A percentile compares a stretch with the other conserved stretches of the same genome.
Conservation (phyloP, 768 basidiomycete genomes). For the Boletus fagicola region DNA sequence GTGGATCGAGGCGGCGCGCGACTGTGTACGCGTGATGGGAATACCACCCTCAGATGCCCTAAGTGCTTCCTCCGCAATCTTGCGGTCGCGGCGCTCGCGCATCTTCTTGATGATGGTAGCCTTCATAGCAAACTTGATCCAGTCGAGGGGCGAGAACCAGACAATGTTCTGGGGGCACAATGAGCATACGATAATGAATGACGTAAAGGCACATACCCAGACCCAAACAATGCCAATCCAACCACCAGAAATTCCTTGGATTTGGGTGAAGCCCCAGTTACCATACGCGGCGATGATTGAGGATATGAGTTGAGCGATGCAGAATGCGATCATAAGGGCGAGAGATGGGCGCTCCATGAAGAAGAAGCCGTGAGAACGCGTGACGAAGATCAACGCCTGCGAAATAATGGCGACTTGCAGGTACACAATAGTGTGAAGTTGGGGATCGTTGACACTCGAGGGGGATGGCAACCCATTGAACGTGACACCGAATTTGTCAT, state of each 20-base stretch:
- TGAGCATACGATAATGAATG: slow-evolving; percentile 9
- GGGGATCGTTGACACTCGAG: slow-evolving; percentile 50
- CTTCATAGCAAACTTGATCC: slow-evolving; percentile 97
- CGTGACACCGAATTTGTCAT: slow-evolving; percentile 74
- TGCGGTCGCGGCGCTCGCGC: slow-evolving; percentile 58
- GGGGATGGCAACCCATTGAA: slow-evolving; percentile 39
- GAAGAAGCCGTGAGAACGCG: slow-evolving; percentile 93
- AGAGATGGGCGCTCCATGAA: slow-evolving; percentile 93
- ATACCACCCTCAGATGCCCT: slow-evolving; percentile 42
- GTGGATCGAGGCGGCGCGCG: slow-evolving; percentile 85
- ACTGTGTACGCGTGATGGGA: slow-evolving; percentile 82
- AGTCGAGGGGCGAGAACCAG: slow-evolving; percentile 95
- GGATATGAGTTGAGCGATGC: slow-evolving; percentile 88
- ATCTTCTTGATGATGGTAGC: slow-evolving; percentile 84
- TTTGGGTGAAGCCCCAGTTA: slow-evolving; percentile 92
- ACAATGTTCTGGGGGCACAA: slow-evolving; percentile 67
- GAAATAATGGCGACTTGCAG: slow-evolving; percentile 99
- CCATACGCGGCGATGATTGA: slow-evolving; percentile 94
- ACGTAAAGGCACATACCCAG: slow-evolving; percentile 59
- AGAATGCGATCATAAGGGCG: slow-evolving; percentile 89
- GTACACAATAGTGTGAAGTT: slow-evolving; percentile 88
- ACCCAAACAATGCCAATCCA: slow-evolving; percentile 99
- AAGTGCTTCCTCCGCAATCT: slow-evolving; percentile 40
- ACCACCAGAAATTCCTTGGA: slow-evolving; percentile 75
- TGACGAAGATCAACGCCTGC: slow-evolving; percentile 95